Evolutionary conservation across 805 yeast genomes (phyloP), one percentile per base, ranked within the genome.

Genomic region (Teunomyces cretensis): DNA sequence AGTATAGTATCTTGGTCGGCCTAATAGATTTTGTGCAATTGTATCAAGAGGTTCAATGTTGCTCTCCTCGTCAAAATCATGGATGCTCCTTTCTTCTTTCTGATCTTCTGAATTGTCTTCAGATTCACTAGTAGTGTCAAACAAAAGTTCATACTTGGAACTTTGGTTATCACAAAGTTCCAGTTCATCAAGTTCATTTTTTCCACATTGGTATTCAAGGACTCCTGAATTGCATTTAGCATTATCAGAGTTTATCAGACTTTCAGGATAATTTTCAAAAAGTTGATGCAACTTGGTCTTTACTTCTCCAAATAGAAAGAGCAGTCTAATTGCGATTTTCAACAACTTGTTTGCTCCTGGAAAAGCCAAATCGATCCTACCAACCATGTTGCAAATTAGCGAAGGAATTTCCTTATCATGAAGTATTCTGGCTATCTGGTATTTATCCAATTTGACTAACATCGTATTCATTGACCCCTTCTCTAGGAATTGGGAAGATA

Each of bases 291-390:
- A 76, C 4, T 76, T 75, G 9, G 72, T 68, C 48, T 85, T 82
- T 27, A 79, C 74, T 33, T 78, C 69, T 35, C 86, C 83, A 44
- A 84, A 55, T 14, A 74, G 59, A 38, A 80, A 76, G 26, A 89
- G 60, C 6, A 87, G 82, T 47, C 77, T 77, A 33, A 88, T 72
- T 2, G 82, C 75, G 2, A 76, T 62, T 41, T 80, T 80, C 12
- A 84, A 67, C 12, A 86, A 75, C 43, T 74, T 72, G 26, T 79
- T 78, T 6, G 88, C 73, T 13, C 76, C 76, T 0, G 95, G 92
- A 54, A 78, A 84, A 54, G 88, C 87, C 45, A 88, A 68, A 61
- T 91, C 96, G 17, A 88, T 55, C 9, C 75, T 80, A 0, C 90
- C 75, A 41, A 89, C 61, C 24, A 86, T 72, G 0, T 73, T 62